A percentile compares a stretch with the other conserved stretches of the same genome.
Evolutionary conservation across 345 rosid genomes (phyloP).

Genomic region (Eutrema yunnanense): DNA sequence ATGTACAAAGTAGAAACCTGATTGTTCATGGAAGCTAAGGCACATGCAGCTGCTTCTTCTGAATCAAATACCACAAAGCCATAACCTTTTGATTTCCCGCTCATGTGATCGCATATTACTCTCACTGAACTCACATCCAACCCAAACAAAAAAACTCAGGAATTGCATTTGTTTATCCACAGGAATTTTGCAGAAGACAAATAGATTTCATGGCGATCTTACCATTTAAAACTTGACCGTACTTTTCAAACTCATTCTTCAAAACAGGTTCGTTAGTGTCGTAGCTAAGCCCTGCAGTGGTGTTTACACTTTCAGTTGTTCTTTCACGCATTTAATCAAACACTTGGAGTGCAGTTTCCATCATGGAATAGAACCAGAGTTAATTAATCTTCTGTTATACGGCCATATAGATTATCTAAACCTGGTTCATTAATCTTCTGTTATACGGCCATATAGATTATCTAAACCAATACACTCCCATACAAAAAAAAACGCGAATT

Average conservation of each 20-base stretch:
- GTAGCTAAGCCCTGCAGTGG: slow-evolving; percentile 51
- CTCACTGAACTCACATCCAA: slow-evolving; percentile 34
- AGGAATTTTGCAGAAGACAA: neutral
- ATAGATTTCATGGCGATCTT: neutral
- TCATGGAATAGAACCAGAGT: neutral
- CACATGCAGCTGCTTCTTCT: slow-evolving; percentile 51
- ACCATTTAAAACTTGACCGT: slow-evolving; percentile 49
- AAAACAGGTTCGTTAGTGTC: slow-evolving; percentile 66
- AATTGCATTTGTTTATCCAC: neutral
- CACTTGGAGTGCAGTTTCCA: neutral
- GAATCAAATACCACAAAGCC: slow-evolving; percentile 59
- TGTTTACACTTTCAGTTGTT: neutral
- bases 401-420: neutral
- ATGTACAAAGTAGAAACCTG: slow-evolving; percentile 34
- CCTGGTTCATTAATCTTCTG: too few relatives aligned
- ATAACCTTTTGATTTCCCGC: slow-evolving; percentile 66
- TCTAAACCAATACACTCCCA: neutral
- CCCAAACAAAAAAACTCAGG: neutral
- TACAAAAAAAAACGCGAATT: neutral
- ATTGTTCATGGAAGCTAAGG: slow-evolving; percentile 57
- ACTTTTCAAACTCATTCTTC: slow-evolving; percentile 40
- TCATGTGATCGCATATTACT: slow-evolving; percentile 60
- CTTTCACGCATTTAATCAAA: slow-evolving; percentile 14
- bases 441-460: neutral
- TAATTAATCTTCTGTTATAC: neutral